Percentiles rank a stretch among this genome's conserved stretches.
phyloP scores from a whole-genome alignment of 2,329 filamentous ascomycete genomes.

The Sporothrix luriei region DNA sequence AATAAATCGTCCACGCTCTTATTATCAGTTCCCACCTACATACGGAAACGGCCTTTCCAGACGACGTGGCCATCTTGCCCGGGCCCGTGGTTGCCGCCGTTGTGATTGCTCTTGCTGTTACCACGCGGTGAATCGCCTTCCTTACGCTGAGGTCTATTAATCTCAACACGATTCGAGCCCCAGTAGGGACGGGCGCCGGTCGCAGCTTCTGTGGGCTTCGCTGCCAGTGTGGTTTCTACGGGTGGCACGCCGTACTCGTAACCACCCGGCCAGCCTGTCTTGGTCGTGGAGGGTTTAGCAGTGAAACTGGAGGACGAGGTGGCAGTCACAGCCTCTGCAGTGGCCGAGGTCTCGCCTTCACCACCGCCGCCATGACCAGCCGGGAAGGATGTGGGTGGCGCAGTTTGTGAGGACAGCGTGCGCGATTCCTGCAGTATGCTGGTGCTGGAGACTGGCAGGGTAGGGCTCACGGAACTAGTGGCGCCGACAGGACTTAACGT shows the following conservation, averaged over 20 bases:
- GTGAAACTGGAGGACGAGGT: not conserved
- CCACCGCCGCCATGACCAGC: not conserved
- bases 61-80: slow-evolving; percentile 7
- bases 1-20: not conserved
- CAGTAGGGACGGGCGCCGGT: not conserved
- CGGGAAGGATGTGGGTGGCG: slow-evolving; percentile 3
- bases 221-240: slow-evolving; percentile 1
- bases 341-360: slow-evolving; percentile 11
- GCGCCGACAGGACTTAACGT: not conserved
- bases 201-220: not conserved
- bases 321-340: slow-evolving; percentile 2
- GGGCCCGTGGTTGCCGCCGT: slow-evolving; percentile 1
- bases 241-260: slow-evolving; percentile 31
- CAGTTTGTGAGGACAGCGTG: not conserved
- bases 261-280: slow-evolving; percentile 31
- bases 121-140: not conserved
- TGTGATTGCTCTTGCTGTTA: not conserved
- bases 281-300: not conserved
- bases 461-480: not conserved
- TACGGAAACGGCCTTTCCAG: slow-evolving; percentile 25
- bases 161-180: slow-evolving; percentile 22
- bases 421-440: not conserved
- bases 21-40: not conserved
- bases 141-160: not conserved
- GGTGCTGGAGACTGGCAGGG: not conserved